These are phyloP conservation scores for Lasiodiplodia hormozganensis DNA, from an alignment of 2,329 filamentous ascomycete species.

Conservation along the genomic window DNA sequence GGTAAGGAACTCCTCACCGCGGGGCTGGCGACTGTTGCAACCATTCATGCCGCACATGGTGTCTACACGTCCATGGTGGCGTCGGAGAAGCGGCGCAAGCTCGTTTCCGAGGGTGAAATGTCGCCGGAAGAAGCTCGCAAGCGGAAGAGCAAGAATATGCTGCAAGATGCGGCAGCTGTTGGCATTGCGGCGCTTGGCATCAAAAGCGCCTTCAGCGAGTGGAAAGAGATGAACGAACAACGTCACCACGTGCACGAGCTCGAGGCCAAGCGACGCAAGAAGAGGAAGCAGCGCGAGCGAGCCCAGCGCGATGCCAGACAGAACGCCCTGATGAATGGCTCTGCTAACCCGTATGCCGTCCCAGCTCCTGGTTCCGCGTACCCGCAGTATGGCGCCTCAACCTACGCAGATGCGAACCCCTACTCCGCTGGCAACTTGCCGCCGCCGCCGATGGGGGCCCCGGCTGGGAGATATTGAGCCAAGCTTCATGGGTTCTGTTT, in stretches of 20 bases:
- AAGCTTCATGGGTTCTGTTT: not conserved
- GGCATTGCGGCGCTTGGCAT: conserved; percentile 72
- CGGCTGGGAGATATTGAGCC: conserved; percentile 13
- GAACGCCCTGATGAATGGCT: conserved; percentile 37
- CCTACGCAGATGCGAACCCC: conserved; percentile 55
- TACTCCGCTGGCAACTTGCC: conserved; percentile 47
- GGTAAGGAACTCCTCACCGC: conserved; percentile 71
- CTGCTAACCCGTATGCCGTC: conserved; percentile 48
- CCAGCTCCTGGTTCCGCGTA: conserved; percentile 37
- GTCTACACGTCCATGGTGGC: conserved; percentile 70
- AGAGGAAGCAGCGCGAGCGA: conserved; percentile 52
- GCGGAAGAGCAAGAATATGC: conserved; percentile 67
- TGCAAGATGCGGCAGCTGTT: conserved; percentile 70
- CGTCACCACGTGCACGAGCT: conserved; percentile 63
- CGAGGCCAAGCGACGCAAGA: conserved; percentile 55
- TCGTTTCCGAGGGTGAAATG: conserved; percentile 70
- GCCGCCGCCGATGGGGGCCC: conserved; percentile 47
- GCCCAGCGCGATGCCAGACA: conserved; percentile 55
- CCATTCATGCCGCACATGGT: conserved; percentile 72
- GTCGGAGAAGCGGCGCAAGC: conserved; percentile 64
- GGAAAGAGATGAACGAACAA: conserved; percentile 71
- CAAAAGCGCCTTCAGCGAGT: conserved; percentile 70
- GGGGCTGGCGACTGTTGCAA: conserved; percentile 71
- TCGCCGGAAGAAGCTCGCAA: conserved; percentile 67
- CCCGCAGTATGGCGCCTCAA: conserved; percentile 46